Base-by-base conservation (phyloP, 2,329 filamentous ascomycete species). In the Neurospora sp. region DNA sequence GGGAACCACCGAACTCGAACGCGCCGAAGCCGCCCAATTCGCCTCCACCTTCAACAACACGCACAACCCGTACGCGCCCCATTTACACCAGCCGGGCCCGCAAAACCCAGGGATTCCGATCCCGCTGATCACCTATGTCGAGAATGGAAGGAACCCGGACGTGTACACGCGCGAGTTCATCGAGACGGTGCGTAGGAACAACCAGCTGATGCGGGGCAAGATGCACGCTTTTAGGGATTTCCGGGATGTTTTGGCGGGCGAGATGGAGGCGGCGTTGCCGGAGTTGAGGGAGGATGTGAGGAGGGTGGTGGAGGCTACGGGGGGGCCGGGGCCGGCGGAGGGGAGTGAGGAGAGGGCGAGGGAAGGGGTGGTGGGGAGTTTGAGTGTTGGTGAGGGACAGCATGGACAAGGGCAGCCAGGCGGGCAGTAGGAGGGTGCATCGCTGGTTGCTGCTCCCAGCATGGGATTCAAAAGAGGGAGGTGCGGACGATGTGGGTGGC, bases 161-260 rank as follows among this genome's bases (percentile, higher is more conserved):
- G 91, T 91, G 75, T 91, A 91, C 82, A 91, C 89, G 69, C 84
- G 89, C 76, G 89, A 91, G 81, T 91, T 91, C 76, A 89, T 91
- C 76, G 89, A 91, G 85, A 83, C 89, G 68, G 88, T 89, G 33
- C 82, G 89, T 69, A 83, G 88, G 66, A 83, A 85, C 52, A 91
- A 91, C 81, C 89, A 91, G 83, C 81, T 89, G 72, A 84, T 90
- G 81, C 84, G 85, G 75, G 89, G 89, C 69, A 91, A 91, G 82
- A 82, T 84, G 79, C 78, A 80, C 75, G 89, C 89, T 42, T 91
- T 91, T 76, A 82, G 78, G 11, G 75, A 79, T 38, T 90, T 91
- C 77, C 81, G 88, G 68, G 88, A 91, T 79, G 82, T 88, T 33
- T 81, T 91, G 2, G 89, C 88, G 13, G 81, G 82, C 68, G 84